Evolutionary conservation across 345 rosid genomes (phyloP), one percentile per base, ranked within the genome.

Genomic region (Acer saccharum): DNA sequence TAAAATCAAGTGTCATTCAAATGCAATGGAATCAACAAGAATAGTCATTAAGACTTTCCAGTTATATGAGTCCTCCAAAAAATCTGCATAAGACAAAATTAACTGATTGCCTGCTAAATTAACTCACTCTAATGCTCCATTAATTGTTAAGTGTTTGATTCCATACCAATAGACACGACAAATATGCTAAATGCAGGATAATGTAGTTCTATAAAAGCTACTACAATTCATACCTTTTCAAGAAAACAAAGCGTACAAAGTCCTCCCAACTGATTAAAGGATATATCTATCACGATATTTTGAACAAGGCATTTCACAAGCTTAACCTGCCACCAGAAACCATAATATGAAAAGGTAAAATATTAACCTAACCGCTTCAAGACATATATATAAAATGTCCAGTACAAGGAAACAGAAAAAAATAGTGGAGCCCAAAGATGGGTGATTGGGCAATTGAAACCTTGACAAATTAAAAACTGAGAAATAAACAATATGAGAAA

Each of bases 221-320:
- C 54, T 14, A 65, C 8, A 48, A 29, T 6, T 13, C 61, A 35
- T 78, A 84, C 89, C 86, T 82, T 68, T 76, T 86, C 89, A 75
- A 86, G 86, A 75, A 84, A 86, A 72, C 89, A 82, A n/a, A 86
- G 66, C 4, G 87, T 68, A 71, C 78, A 73, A 70, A 84, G 83
- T 54, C 87, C 87, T 57, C 84, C 86, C 65, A 84, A 52, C 69
- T 86, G 87, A 79, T 86, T 84, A 68, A 84, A 86, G 43, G 89
- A 86, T 60, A 84, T 86, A 80, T 86, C 89, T 48, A 84, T 78
- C 25, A 84, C 84, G 20, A 83, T 78, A 21, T 84, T 74, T 58
- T 86, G 74, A 65, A 86, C 84, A 12, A 80, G 61, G 80, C 86
- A 84, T 75, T 86, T 86, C 76, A 86, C 69, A 81, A 86, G 84